Evolutionary conservation across 2,329 filamentous ascomycete species (phyloP).

Genomic region (Beauveria australis): DNA sequence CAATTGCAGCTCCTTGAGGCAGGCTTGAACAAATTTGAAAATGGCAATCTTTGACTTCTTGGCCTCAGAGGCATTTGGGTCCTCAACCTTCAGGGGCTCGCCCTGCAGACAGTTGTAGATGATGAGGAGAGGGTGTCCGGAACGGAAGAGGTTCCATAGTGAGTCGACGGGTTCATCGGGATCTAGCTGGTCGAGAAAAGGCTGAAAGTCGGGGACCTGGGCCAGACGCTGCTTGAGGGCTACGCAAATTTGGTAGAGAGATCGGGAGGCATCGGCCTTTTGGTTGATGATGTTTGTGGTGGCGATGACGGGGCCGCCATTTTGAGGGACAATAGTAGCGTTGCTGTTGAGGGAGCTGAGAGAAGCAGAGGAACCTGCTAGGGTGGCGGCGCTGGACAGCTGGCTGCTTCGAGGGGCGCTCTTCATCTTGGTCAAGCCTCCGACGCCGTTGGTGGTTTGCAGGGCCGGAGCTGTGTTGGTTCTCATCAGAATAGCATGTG

Average conservation of each 20-base stretch:
- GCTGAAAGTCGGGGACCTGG: slow-evolving; percentile 76
- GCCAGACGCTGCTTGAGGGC: slow-evolving; percentile 72
- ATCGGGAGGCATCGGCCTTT: slow-evolving; percentile 82
- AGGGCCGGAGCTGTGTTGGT: slow-evolving; percentile 51
- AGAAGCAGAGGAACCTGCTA: slow-evolving; percentile 44
- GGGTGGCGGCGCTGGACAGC: slow-evolving; percentile 53
- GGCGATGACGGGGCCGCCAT: slow-evolving; percentile 58
- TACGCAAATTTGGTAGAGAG: slow-evolving; percentile 92
- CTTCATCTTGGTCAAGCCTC: slow-evolving; percentile 41
- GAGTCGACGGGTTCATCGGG: slow-evolving; percentile 73
- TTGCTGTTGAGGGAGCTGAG: slow-evolving; percentile 40
- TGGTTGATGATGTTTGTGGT: slow-evolving; percentile 96
- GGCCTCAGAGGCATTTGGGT: slow-evolving; percentile 51
- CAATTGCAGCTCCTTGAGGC: slow-evolving; percentile 72
- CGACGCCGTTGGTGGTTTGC: slow-evolving; percentile 38
- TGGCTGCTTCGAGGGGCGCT: slow-evolving; percentile 50
- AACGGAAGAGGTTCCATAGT: slow-evolving; percentile 79
- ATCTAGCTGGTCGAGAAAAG: slow-evolving; percentile 64
- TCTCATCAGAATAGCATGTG: slow-evolving; percentile 51
- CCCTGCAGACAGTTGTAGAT: slow-evolving; percentile 79
- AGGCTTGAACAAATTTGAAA: slow-evolving; percentile 88
- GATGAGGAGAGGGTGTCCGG: slow-evolving; percentile 73
- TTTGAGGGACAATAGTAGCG: slow-evolving; percentile 36
- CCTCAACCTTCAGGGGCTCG: slow-evolving; percentile 59
- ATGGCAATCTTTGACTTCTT: slow-evolving; percentile 81